Percentiles rank a stretch among this genome's conserved stretches.
Evolutionary conservation across 768 basidiomycete species (phyloP).

Genomic region (Hypholoma fasciculare): DNA sequence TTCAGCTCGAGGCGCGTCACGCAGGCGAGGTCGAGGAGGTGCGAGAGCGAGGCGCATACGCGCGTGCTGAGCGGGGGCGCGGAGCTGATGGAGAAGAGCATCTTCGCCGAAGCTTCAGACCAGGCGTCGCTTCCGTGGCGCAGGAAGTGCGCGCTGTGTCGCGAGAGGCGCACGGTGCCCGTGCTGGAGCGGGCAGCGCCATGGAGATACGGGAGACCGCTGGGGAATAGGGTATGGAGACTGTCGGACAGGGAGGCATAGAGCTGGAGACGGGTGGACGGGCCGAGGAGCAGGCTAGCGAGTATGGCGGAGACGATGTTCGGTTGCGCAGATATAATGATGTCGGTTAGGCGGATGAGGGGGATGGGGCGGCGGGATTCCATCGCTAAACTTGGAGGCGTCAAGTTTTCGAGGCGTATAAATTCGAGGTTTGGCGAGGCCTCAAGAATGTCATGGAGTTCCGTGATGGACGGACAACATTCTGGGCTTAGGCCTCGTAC

Average conservation of each 20-base stretch:
- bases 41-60: constrained; percentile 17
- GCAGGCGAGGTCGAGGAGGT: constrained; percentile 19
- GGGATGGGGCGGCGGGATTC: constrained; percentile 9
- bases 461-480: constrained; percentile 30
- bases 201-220: constrained; percentile 16
- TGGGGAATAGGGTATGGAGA: constrained; percentile 28
- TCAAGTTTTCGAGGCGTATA: constrained; percentile 30
- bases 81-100: constrained; percentile 24
- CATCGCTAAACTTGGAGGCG: constrained; percentile 16
- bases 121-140: constrained; percentile 15
- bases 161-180: constrained; percentile 21
- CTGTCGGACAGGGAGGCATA: constrained; percentile 24
- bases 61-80: constrained; percentile 17
- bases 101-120: constrained; percentile 18
- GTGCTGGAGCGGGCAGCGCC: neutral
- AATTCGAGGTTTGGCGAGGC: constrained; percentile 34
- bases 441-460: constrained; percentile 32
- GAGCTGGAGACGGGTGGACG: constrained; percentile 28
- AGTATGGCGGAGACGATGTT: constrained; percentile 27
- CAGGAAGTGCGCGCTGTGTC: constrained; percentile 24
- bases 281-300: constrained; percentile 19
- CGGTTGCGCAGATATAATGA: constrained; percentile 28
- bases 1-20: constrained; percentile 33
- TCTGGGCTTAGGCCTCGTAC: constrained; percentile 31
- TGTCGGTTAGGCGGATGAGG: constrained; percentile 27